Evolutionary conservation across 2,329 filamentous ascomycete species (phyloP).

Genomic region (Cytospora piceae): DNA sequence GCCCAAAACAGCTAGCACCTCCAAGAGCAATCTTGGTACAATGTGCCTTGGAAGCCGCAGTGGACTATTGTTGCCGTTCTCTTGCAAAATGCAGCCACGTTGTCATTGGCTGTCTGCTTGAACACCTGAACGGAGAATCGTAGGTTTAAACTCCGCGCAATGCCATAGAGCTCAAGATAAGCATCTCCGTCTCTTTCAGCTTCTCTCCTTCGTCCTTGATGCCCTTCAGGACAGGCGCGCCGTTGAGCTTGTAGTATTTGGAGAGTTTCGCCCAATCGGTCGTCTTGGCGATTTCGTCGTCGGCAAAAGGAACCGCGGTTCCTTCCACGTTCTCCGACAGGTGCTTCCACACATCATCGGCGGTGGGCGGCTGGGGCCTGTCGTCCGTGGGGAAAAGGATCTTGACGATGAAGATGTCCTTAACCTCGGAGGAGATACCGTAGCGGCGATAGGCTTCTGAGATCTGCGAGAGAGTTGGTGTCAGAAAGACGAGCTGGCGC

Average conservation of each 20-base stretch:
- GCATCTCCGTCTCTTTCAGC: slow-evolving; percentile 64
- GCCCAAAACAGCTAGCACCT: too few relatives aligned
- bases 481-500: slow-evolving; percentile 11
- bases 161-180: slow-evolving; percentile 78
- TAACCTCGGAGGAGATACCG: slow-evolving; percentile 74
- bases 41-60: too few relatives aligned
- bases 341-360: slow-evolving; percentile 60
- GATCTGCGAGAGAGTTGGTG: slow-evolving; percentile 61
- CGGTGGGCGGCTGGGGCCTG: slow-evolving; percentile 46
- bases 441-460: slow-evolving; percentile 88
- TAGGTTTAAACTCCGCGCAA: slow-evolving; percentile 60
- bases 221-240: slow-evolving; percentile 54
- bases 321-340: slow-evolving; percentile 67
- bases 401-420: slow-evolving; percentile 79
- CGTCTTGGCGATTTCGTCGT: slow-evolving; percentile 61
- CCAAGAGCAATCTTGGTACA: too few relatives aligned
- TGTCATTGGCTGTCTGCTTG: not conserved
- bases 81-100: not conserved
- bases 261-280: slow-evolving; percentile 72
- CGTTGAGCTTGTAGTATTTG: slow-evolving; percentile 86
- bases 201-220: slow-evolving; percentile 49
- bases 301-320: slow-evolving; percentile 59
- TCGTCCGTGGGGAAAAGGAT: slow-evolving; percentile 58
- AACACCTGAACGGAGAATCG: not conserved
- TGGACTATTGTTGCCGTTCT: too few relatives aligned